phyloP scores from a whole-genome alignment of 2,329 filamentous ascomycete species.

The Nigrospora sphaerica region DNA sequence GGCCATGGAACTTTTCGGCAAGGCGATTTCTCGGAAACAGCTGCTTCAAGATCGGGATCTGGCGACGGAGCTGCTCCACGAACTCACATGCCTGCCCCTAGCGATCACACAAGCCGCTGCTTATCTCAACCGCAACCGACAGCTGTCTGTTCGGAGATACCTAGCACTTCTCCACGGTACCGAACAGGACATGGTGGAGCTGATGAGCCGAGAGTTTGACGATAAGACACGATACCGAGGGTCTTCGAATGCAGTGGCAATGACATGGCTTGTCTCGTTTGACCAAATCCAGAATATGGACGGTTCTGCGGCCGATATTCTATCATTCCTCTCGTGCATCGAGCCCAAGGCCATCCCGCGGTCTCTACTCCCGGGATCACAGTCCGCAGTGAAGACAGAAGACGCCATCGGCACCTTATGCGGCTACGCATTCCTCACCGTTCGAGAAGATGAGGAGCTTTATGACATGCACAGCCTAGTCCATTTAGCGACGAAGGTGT shows the following conservation, averaged over 20 bases:
- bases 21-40: not conserved
- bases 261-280: slow-evolving; percentile 33
- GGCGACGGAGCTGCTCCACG: not conserved
- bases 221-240: slow-evolving; percentile 22
- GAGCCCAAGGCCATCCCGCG: slow-evolving; percentile 29
- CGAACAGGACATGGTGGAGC: too few species aligned
- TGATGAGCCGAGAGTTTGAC: too few species aligned
- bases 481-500: slow-evolving; percentile 22
- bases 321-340: slow-evolving; percentile 32
- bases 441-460: slow-evolving; percentile 12
- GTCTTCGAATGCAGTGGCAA: slow-evolving; percentile 26
- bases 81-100: not conserved
- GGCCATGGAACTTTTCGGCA: not conserved
- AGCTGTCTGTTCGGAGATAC: too few species aligned
- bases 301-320: slow-evolving; percentile 22
- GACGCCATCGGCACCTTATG: slow-evolving; percentile 23
- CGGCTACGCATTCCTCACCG: slow-evolving; percentile 23
- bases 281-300: slow-evolving; percentile 23
- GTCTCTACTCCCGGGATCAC: slow-evolving; percentile 18
- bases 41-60: not conserved
- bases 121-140: too few species aligned
- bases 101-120: too few species aligned
- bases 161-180: too few species aligned
- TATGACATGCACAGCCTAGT: slow-evolving; percentile 31
- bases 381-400: slow-evolving; percentile 10